Evolutionary conservation across 192 early-diverging fungal species (phyloP), one percentile per base, ranked within the genome.

Genomic region (Coemansia sp.): DNA sequence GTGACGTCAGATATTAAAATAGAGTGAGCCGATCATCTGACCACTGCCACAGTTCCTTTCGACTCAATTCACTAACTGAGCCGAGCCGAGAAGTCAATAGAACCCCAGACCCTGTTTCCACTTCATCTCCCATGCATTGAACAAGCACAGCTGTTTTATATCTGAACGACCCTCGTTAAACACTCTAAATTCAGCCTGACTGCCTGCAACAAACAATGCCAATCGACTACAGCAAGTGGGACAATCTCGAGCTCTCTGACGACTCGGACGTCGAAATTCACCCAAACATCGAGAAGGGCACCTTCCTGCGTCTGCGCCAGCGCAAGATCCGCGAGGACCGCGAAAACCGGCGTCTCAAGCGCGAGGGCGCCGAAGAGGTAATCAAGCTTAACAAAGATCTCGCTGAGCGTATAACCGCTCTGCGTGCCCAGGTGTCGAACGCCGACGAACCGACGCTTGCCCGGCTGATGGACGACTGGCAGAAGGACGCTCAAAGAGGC

Each of bases 241-340:
- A 97, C 78, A 91, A 91, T 56, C 83, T 97, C 38, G 94, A 97
- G 74, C 83, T 97, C 48, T 92, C 90, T 34, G 94, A 97, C 78
- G 94, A 97, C 81, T 91, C 90, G n/a, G 94, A 97, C 71, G 89
- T 97, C 69, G 94, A 97, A 64, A 80, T 82, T n/a, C 90, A 92
- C 78, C 95, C 95, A 30, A 95, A 98, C 54, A 93, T 98, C 13
- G 95, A 98, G 70, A 93, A 93, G 61, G 84, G 85, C 33, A 92
- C 93, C 9, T 86, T 92, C 65, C 85, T 98, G 57, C 86, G 89
- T 47, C 91, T 93, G 90, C 88, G 89, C 22, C 94, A 96, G 76
- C 84, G 89, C 23, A 85, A 91, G 51, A 89, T 96, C 64, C 94
- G 94, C 63, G 82, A 82, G 17, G 83, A 93, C 60, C 92, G 95